A percentile compares a stretch with the other conserved stretches of the same genome.
Evolutionary conservation across 805 yeast genomes (phyloP).

Genomic region (Candida nitratophila): DNA sequence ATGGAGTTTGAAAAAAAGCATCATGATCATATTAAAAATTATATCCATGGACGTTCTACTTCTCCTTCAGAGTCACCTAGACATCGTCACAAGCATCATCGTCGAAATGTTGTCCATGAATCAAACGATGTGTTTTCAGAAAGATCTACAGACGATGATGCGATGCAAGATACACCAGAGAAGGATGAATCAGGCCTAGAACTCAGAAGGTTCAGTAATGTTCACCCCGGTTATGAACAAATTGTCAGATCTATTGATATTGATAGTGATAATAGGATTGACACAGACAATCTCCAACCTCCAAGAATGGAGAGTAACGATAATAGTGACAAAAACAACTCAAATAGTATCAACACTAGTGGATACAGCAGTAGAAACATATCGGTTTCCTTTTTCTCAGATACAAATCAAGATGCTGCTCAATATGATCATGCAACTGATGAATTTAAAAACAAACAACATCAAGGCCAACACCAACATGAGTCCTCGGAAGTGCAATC

Average conservation of each 20-base stretch:
- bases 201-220: not conserved
- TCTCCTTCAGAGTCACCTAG: not conserved
- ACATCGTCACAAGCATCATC: not conserved
- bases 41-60: not conserved
- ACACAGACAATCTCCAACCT: not conserved
- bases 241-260: not conserved
- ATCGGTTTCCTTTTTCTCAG: slow-evolving; percentile 22
- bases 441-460: not conserved
- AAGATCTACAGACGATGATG: not conserved
- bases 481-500: not conserved
- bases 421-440: slow-evolving; percentile 1
- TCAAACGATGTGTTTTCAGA: slow-evolving; percentile 1
- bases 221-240: not conserved
- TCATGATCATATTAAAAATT: not conserved
- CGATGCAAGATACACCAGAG: not conserved
- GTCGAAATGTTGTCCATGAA: slow-evolving; percentile 2
- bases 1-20: not conserved
- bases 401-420: slow-evolving; percentile 10
- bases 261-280: not conserved
- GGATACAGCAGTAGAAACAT: slow-evolving; percentile 9
- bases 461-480: not conserved
- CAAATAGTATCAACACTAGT: not conserved
- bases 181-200: not conserved
- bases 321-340: not conserved
- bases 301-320: too few relatives aligned